Evolutionary conservation across 129 eudicot species (phyloP), one percentile per base, ranked within the genome.

Genomic region (Calendula officinalis): DNA sequence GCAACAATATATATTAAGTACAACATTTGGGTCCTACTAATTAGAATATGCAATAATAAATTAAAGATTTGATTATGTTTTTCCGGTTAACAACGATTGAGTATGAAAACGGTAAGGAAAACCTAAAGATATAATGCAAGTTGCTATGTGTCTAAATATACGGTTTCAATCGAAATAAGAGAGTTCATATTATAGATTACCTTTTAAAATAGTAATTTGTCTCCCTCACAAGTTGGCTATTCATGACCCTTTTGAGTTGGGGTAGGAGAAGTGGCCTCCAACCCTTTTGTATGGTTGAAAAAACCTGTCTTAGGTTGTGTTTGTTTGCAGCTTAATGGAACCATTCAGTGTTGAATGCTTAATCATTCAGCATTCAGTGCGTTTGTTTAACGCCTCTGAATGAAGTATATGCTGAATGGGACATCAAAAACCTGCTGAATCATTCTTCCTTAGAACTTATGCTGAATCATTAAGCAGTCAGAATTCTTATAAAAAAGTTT

Each of bases 201-300:
- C 32, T 63, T 67, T 62, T 46, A 44, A 10, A 40, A 42, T 56
- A 34, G 34, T 46, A 76, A 68, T 0, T 54, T 51, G 82, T 65
- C 82, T 50, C 82, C n/a, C 66, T 77, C 82, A 64, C 80, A 65
- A 71, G 56, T 71, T 71, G 70, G 52, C 37, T n/a, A n/a, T n/a
- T 59, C 51, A 56, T 62, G 58, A 51, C 38, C 62, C 50, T 70
- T 46, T 55, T 74, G 13, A 65, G 77, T 66, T 59, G 78, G 69
- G 71, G 62, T 65, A 54, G 77, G 63, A 76, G 58, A 71, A 77
- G 65, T 70, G 73, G 37, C 53, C 53, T 77, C 64, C 70, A 77
- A 66, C 73, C 17, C 43, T 43, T 66, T 35, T 42, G 6, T 7
- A 49, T n/a, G 32, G 52, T 77, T 67, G 44, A 66, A 57, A 27